Evolutionary conservation across 1,284 basidiomycete genomes (phyloP), one percentile per base, ranked within the genome.

Genomic region (Rhodotorula glutinis): DNA sequence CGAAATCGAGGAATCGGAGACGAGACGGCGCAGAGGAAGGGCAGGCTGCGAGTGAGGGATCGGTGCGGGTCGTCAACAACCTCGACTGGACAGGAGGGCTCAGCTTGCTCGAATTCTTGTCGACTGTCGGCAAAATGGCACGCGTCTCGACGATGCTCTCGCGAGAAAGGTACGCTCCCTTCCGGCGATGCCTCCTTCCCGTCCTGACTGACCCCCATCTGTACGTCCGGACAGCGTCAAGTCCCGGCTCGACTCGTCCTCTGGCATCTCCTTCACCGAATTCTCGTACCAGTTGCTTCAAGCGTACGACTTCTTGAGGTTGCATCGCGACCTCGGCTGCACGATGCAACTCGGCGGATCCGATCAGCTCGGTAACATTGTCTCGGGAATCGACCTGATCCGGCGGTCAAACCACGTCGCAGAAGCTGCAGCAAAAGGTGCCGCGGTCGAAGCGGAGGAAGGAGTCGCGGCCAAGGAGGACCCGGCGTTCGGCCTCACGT

Each of bases 281-380:
- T 98, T 98, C 80, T 88, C 88, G 8, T 99, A 98, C 78, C 95
- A 99, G 77, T 86, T 99, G 30, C 83, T 99, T 17, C 96, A 99
- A 81, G 96, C 92, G 3, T 91, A 92, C 79, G 96, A 99, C 79
- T 99, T 97, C 79, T 85, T 88, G 69, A 82, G 88, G 68, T 83
- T 99, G 2, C 83, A 94, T 79, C 81, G 82, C 70, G 78, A 83
- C 38, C 82, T 85, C 58, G 81, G 81, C 0, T 98, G 95, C 79
- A 86, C 86, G 2, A 84, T 98, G 53, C 96, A 99, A 79, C 80
- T 98, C 52, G 96, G 96, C 56, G 96, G 96, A 5, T 92, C 90
- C 0, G 96, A 99, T 78, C 96, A 99, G 78, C 94, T 94, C 88
- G 95, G 96, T n/a, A 98, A 98, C 78, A 97, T 98, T 70, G 62